Evolutionary conservation across 2,329 filamentous ascomycete genomes (phyloP), one percentile per base, ranked within the genome.

Genomic region (Penicillium sp.): DNA sequence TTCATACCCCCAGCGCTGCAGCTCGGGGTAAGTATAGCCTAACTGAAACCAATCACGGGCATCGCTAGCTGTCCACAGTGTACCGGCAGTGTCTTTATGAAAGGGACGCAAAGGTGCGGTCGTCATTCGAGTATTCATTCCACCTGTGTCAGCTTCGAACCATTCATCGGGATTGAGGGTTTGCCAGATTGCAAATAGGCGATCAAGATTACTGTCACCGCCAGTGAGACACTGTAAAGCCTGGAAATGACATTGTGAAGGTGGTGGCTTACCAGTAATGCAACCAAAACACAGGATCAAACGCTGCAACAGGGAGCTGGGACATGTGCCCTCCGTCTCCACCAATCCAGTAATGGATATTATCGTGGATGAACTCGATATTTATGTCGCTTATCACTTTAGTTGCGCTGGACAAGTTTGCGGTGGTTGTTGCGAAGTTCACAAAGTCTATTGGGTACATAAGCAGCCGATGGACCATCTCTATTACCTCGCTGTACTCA

Each of bases 251-350:
- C 35, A 8, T 11, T 38, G 15, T 11, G 21, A 21, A 21, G 21
- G 35, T 11, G 15, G 7, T 7, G 7, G 44, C 49, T n/a, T 62
- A 58, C 60, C 55, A 62, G 23, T 58, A 49, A 41, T 58, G 55
- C 11, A 62, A 30, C 55, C 54, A 62, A 30, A 62, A 62, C 13
- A 62, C 41, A n/a, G 60, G 60, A 44, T 62, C 60, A 49, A 62
- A 62, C 21, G 60, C 30, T 31, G 55, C 55, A 13, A 62, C 55
- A 31, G 49, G 49, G 11, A 54, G 29, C 5, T 58, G 19, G 8
- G 48, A 21, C 60, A 58, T 62, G 41, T 58, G 60, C 8, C 54
- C 60, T 7, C 17, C 17, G 11, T 47, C 17, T 6, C 45, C 45
- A 5, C 17, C n/a, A 21, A 21, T 19, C 46, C 46, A 21, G 7